Evolutionary conservation across 2,329 filamentous ascomycete genomes (phyloP).

Genomic region (Hymenoscyphus salicellus): DNA sequence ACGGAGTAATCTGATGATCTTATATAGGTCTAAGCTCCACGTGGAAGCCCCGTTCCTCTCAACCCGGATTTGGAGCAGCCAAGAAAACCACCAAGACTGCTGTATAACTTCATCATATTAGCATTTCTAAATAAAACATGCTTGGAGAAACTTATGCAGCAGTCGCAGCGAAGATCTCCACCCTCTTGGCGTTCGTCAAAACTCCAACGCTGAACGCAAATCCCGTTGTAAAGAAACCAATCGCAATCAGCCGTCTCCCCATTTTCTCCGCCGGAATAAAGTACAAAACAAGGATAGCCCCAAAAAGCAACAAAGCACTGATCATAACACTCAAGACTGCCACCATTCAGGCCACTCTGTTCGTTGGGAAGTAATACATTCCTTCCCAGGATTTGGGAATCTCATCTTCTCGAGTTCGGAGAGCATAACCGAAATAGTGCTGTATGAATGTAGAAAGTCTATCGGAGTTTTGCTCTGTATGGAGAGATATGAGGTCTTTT

Average conservation of each 20-base stretch:
- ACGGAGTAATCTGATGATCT: too few species aligned
- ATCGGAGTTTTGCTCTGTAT: not conserved
- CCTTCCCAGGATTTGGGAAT: not conserved
- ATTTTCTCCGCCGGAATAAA: conserved; percentile 5
- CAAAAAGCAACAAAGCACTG: conserved; percentile 11
- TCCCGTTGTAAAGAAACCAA: conserved; percentile 9
- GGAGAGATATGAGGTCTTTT: not conserved
- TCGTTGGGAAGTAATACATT: not conserved
- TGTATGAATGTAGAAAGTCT: not conserved
- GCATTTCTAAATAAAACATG: not conserved
- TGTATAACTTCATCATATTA: not conserved
- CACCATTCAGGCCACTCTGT: not conserved
- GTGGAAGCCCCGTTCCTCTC: not conserved
- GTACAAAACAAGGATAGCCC: conserved; percentile 7
- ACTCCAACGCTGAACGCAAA: conserved; percentile 3
- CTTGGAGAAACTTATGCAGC: conserved; percentile 9
- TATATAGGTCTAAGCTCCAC: not conserved
- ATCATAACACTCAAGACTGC: conserved; percentile 11
- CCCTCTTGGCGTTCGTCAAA: conserved; percentile 9
- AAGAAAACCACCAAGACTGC: not conserved
- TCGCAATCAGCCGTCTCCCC: conserved; percentile 1
- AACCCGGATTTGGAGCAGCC: not conserved
- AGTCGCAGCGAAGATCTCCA: conserved; percentile 15
- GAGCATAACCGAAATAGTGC: not conserved
- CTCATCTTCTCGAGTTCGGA: not conserved